These are phyloP conservation scores for Trypanosoma melophagium DNA, from an alignment of 208 protist genomes.

Conservation along the genomic window DNA sequence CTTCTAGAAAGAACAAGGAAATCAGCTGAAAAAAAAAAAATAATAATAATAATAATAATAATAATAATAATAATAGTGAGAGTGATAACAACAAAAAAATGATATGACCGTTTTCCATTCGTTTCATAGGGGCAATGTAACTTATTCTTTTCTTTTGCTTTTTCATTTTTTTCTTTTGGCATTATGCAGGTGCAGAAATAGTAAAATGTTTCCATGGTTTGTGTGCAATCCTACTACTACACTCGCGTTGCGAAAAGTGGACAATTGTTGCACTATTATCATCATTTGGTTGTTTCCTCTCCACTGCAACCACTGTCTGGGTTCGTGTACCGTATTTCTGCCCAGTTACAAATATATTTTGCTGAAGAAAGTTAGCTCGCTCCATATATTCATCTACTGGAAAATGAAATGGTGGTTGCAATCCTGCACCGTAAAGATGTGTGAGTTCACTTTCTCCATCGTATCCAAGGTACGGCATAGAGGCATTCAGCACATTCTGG, in stretches of 20 bases:
- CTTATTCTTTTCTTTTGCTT: background rate
- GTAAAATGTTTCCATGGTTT: conserved; percentile 27
- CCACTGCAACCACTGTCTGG: conserved; percentile 60
- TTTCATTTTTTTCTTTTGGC: background rate
- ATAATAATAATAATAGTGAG: background rate
- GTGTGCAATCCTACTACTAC: conserved; percentile 12
- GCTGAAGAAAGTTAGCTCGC: conserved; percentile 34
- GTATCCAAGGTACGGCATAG: conserved; percentile 38
- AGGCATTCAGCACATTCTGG: conserved; percentile 30
- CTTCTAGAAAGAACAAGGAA: background rate
- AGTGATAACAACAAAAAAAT: background rate
- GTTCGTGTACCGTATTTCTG: conserved; percentile 44
- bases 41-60: background rate
- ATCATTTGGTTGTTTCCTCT: conserved; percentile 20
- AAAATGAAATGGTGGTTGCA: conserved; percentile 15
- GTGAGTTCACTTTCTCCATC: conserved; percentile 26
- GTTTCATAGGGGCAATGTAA: no score
- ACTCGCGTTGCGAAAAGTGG: conserved; percentile 47
- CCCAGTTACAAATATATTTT: conserved; percentile 39
- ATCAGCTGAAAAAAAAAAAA: background rate
- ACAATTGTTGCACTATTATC: conserved; percentile 10
- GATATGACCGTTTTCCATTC: no score
- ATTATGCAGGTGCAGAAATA: conserved; percentile 21
- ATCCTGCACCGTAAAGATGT: conserved; percentile 10
- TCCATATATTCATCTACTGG: conserved; percentile 22